Evolutionary conservation across 257 asterid genomes (phyloP), one percentile per base, ranked within the genome.

Genomic region (Lithospermum erythrorhizon): DNA sequence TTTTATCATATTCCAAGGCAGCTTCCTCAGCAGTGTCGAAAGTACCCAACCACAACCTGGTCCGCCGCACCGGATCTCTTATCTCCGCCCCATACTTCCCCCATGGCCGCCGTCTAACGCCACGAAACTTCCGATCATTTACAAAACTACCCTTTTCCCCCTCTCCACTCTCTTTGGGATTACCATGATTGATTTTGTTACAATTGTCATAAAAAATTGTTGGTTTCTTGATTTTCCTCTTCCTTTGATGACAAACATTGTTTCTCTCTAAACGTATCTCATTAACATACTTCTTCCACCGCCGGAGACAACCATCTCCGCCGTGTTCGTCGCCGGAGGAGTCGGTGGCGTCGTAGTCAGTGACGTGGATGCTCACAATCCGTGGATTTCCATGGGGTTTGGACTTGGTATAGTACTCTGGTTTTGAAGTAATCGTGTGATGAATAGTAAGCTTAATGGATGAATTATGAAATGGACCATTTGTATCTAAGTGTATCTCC

Each of bases 81-180:
- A 90, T 90, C 82, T 90, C 97, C 6, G 96, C 95, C 13, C 95
- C 75, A 89, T 87, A 90, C 65, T 76, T 84, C 0, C 97, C 97
- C 97, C 95, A 90, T 11, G 90, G 88, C 71, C 95, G 75, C 65
- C 57, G 84, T 65, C 97, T 57, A 0, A 90, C 95, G 11, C 97
- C 97, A 21, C 93, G 82, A 57, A 53, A 90, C 62, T 87, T 90
- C 74, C 63, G 77, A 23, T 6, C 74, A 10, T 32, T 30, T 25
- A 30, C 69, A 9, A 15, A 59, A 18, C 9, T 17, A 16, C 35
- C 55, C 57, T 21, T 5, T 59, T 3, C 21, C 16, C 23, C 61
- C 21, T 21, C 61, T 2, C 9, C 3, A 11, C 25, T 9, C 64
- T 3, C 37, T 18, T 59, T 27, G 4, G 32, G 4, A 27, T 25